phyloP scores from a whole-genome alignment of 352 stramenopile species.

The Globisporangium irregulare region DNA sequence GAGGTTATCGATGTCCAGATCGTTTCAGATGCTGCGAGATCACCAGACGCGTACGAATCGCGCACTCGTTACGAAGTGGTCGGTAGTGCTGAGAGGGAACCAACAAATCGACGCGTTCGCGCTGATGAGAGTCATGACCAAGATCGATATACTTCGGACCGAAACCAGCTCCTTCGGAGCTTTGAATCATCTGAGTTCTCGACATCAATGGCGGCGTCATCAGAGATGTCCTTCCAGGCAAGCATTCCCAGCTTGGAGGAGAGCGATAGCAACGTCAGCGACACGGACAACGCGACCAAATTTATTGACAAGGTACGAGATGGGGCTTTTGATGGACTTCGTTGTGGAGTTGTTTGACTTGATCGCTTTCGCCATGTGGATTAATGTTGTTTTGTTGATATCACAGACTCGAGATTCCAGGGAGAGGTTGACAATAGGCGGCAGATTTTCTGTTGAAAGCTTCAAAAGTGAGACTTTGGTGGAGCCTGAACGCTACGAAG shows the following conservation, averaged over 20 bases:
- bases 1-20: slow-evolving; percentile 12
- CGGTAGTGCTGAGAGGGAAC: neutral
- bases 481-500: neutral
- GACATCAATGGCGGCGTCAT: slow-evolving; percentile 35
- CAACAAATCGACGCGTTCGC: neutral
- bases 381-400: neutral
- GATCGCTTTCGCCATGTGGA: neutral
- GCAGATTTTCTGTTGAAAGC: slow-evolving; percentile 4
- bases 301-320: slow-evolving; percentile 5
- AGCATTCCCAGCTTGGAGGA: slow-evolving; percentile 44
- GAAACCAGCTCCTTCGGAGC: neutral
- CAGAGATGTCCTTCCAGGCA: slow-evolving; percentile 41
- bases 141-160: neutral
- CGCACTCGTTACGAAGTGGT: neutral
- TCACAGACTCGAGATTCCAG: neutral
- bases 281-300: neutral
- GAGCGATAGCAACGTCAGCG: neutral
- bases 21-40: neutral
- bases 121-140: neutral
- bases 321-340: neutral
- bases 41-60: neutral
- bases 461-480: neutral
- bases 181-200: slow-evolving; percentile 11
- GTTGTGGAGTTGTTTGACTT: neutral
- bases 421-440: neutral